Conservation (phyloP, 2,329 filamentous ascomycete species). For the Calonectria crousiana region DNA sequence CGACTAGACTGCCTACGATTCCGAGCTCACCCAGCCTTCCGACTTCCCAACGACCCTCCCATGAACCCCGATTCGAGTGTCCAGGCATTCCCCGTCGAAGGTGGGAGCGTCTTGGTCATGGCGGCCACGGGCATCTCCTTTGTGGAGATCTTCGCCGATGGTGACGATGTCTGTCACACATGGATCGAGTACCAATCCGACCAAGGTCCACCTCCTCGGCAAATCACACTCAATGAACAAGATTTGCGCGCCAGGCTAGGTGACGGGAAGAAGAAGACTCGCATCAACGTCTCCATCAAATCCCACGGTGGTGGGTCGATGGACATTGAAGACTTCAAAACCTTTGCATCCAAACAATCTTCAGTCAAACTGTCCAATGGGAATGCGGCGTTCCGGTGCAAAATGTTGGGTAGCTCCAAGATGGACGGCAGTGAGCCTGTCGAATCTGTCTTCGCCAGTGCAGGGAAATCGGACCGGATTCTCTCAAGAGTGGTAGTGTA, state of each 20-base stretch:
- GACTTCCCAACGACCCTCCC: conserved; percentile 79
- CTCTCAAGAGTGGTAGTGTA: conserved; percentile 82
- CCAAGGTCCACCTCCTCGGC: conserved; percentile 73
- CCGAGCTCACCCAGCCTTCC: conserved; percentile 90
- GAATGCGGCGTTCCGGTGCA: conserved; percentile 80
- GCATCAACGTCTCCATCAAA: conserved; percentile 79
- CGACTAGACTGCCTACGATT: conserved; percentile 90
- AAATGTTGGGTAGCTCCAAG: conserved; percentile 78
- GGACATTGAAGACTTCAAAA: conserved; percentile 81
- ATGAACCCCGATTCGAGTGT: conserved; percentile 78
- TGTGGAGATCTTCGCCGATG: conserved; percentile 83
- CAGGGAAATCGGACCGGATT: conserved; percentile 76
- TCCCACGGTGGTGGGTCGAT: conserved; percentile 81
- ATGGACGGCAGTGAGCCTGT: conserved; percentile 78
- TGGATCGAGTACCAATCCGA: conserved; percentile 85
- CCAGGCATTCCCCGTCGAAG: conserved; percentile 88
- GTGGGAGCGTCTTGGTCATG: conserved; percentile 79
- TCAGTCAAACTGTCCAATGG: conserved; percentile 78
- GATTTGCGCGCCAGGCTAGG: conserved; percentile 80
- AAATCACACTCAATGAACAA: conserved; percentile 79
- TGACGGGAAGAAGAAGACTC: conserved; percentile 77
- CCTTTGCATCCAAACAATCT: conserved; percentile 78
- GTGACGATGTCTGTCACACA: conserved; percentile 82
- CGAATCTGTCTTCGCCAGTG: conserved; percentile 81
- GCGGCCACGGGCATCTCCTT: conserved; percentile 87